Evolutionary conservation across 1,284 basidiomycete genomes (phyloP), one percentile per base, ranked within the genome.

Genomic region (Boletus semigastroideus): DNA sequence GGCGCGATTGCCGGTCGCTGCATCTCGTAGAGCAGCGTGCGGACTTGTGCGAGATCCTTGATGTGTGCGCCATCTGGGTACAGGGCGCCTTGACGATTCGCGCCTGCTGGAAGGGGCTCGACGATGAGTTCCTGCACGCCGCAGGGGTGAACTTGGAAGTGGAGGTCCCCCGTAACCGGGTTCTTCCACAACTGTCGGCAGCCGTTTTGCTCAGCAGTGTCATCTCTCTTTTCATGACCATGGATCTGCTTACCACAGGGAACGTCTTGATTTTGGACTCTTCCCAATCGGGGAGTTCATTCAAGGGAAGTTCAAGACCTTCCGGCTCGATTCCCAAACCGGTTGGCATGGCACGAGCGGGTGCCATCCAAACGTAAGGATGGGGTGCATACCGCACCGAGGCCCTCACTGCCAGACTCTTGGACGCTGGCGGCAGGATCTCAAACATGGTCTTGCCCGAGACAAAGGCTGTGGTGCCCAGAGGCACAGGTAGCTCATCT

Each of bases 381-480:
- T 86, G 84, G 3, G 87, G 84, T 0, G 84, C 77, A 63, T 89
- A 90, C 56, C 73, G 75, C 52, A 88, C 84, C 50, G 74, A 77
- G 7, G 80, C 73, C 37, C 85, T 78, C 0, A 95, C 89, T 0
- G 91, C 92, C 20, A 96, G 67, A 57, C 87, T 91, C 80, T 95
- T 92, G 59, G 87, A 72, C 57, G 84, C 80, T 0, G 76, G 66
- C 0, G 90, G 81, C 17, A 96, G 75, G 34, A 92, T 80, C 42
- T 93, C 84, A 62, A 96, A 95, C 85, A 94, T 95, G 37, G 82
- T 87, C 72, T 78, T 82, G 5, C 92, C 93, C 3, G 84, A 83
- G 44, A 86, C 80, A 70, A 90, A 95, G 11, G 86, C 91, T 0
- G 94, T 97, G 1, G 90, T 92, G 1, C 92, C 93, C 7, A 94